Evolutionary conservation across 1,284 basidiomycete genomes (phyloP).

Genomic region (Peniophora sp.): DNA sequence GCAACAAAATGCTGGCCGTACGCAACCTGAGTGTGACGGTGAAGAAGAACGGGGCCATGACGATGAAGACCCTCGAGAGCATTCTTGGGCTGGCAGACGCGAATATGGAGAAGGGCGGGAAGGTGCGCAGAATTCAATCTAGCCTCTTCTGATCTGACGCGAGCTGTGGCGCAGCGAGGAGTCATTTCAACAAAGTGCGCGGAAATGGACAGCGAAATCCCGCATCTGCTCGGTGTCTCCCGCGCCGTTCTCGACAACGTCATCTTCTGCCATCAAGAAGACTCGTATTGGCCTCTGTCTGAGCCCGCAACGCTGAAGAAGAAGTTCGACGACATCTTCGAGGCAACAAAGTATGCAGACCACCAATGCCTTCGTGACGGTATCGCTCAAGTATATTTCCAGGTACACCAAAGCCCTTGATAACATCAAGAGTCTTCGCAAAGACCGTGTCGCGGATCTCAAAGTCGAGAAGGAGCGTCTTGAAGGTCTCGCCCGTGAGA

Average conservation of each 20-base stretch:
- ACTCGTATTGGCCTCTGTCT: slow-evolving; percentile 95
- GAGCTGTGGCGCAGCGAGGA: slow-evolving; percentile 47
- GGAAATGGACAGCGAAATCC: slow-evolving; percentile 94
- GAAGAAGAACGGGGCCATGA: slow-evolving; percentile 82
- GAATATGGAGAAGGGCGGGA: slow-evolving; percentile 61
- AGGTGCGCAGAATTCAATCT: slow-evolving; percentile 39
- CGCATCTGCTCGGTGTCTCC: slow-evolving; percentile 89
- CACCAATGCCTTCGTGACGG: background rate
- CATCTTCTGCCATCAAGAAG: slow-evolving; percentile 99
- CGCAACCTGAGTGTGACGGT: slow-evolving; percentile 90
- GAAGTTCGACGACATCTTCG: slow-evolving; percentile 99
- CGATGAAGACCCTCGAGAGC: slow-evolving; percentile 98
- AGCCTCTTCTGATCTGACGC: background rate
- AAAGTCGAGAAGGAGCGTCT: slow-evolving; percentile 92
- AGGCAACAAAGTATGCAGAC: slow-evolving; percentile 76
- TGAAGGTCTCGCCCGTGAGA: slow-evolving; percentile 76
- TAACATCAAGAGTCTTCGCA: slow-evolving; percentile 83
- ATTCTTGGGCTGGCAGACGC: slow-evolving; percentile 74
- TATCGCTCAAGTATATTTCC: background rate
- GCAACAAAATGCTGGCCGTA: slow-evolving; percentile 84
- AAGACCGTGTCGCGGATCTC: slow-evolving; percentile 84
- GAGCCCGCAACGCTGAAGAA: slow-evolving; percentile 92
- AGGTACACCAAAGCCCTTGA: slow-evolving; percentile 97
- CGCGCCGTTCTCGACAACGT: slow-evolving; percentile 97
- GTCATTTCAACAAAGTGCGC: slow-evolving; percentile 94